phyloP scores from a whole-genome alignment of 768 basidiomycete genomes.

The Lactarius psammicola region DNA sequence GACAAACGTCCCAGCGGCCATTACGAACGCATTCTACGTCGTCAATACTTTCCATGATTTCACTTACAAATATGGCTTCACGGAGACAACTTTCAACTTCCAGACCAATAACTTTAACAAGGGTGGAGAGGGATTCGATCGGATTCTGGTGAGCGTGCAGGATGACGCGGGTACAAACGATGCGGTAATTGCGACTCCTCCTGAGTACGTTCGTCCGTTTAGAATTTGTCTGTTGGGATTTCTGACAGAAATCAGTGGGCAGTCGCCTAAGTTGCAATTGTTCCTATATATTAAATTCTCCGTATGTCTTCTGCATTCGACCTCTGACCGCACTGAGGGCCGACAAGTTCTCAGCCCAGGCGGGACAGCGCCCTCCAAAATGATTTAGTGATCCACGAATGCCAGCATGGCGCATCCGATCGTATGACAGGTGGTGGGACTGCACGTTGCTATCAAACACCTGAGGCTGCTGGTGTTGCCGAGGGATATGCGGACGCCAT shows the following conservation, averaged over 20 bases:
- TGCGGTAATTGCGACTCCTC: constrained; percentile 44
- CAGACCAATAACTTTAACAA: constrained; percentile 49
- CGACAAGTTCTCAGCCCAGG: constrained; percentile 40
- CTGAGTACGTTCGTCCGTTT: constrained; percentile 38
- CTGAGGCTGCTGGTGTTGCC: constrained; percentile 62
- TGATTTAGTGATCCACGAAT: constrained; percentile 54
- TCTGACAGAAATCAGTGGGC: constrained; percentile 31
- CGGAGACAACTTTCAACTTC: constrained; percentile 58
- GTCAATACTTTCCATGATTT: constrained; percentile 38
- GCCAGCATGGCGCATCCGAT: constrained; percentile 35
- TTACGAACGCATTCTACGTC: constrained; percentile 58
- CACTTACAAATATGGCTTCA: constrained; percentile 56
- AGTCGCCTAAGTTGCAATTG: constrained; percentile 46
- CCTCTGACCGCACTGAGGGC: background rate
- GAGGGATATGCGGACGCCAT: constrained; percentile 35
- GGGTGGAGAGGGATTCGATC: constrained; percentile 41
- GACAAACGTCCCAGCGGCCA: constrained; percentile 53
- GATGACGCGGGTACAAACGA: constrained; percentile 46
- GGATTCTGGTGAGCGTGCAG: constrained; percentile 52
- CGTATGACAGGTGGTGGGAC: constrained; percentile 46
- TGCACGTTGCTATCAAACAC: constrained; percentile 58
- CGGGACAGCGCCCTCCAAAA: constrained; percentile 66
- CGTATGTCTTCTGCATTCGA: constrained; percentile 28
- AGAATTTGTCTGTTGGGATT: background rate
- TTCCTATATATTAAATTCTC: constrained; percentile 35